Conservation (phyloP, 768 basidiomycete species). For the Tricholoma furcatifolium region DNA sequence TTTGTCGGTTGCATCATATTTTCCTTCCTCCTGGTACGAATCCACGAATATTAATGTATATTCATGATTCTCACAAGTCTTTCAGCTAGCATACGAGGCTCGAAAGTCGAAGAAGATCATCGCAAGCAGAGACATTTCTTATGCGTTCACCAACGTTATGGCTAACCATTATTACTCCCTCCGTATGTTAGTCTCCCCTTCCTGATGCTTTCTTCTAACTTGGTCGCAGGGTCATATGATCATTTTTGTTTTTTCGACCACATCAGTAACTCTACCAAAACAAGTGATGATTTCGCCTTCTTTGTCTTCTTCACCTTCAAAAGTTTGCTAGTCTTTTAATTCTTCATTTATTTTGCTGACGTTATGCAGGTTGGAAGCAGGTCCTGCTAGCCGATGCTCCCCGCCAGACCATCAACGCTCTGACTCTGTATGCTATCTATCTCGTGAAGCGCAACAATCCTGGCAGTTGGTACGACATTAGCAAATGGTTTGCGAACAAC, state of each 20-base stretch:
- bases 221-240: conserved; percentile 77
- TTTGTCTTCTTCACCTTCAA: conserved; percentile 99
- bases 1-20: conserved; percentile 98
- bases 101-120: conserved; percentile 94
- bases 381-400: conserved; percentile 90
- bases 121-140: conserved; percentile 93
- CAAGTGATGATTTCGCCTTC: conserved; percentile 97
- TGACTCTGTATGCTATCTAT: conserved; percentile 92
- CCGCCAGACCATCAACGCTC: conserved; percentile 95
- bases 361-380: conserved; percentile 74
- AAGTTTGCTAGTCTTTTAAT: conserved; percentile 51
- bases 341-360: not conserved
- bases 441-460: conserved; percentile 35
- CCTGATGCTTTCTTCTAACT: conserved; percentile 5
- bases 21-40: conserved; percentile 87
- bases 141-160: conserved; percentile 97
- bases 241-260: conserved; percentile 99
- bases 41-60: not conserved
- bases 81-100: conserved; percentile 85
- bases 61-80: conserved; percentile 3
- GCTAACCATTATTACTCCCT: conserved; percentile 96
- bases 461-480: conserved; percentile 63
- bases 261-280: conserved; percentile 93
- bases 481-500: conserved; percentile 80
- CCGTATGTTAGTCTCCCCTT: conserved; percentile 49